Base-by-base conservation (phyloP, 768 basidiomycete genomes). In the Leucocoprinus birnbaumii region DNA sequence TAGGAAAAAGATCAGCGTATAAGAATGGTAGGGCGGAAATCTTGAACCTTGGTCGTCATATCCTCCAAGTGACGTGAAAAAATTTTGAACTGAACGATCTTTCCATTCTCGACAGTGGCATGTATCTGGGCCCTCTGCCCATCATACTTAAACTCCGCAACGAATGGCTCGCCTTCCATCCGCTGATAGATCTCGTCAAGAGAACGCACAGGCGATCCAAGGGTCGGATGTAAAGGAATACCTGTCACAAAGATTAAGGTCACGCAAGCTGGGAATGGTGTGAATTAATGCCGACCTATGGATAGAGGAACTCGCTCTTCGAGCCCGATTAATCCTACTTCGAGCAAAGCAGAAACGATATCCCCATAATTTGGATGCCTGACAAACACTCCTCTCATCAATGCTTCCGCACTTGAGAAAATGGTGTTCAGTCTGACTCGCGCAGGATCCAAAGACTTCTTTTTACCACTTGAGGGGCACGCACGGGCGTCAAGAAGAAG, bases 11-110 rank as follows among this genome's bases (percentile, higher is more conserved):
- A 49, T 53, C 48, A 24, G 53, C 26, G 19, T n/a, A n/a, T n/a
- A 42, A 7, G 31, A 4, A 10, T 18, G 10, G 50, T 18, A 24
- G 40, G 18, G 10, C n/a, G 1, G 3, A 3, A 19, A 34, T 11
- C 34, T 40, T 11, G 22, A 19, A 83, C 89, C 77, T 96, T 94
- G 57, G 84, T 82, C 1, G 91, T 94, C 94, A 94, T 94, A 63
- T 94, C 86, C 71, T 95, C 92, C 27, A 96, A 73, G 73, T 94
- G 91, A 52, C 93, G 84, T 56, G 89, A 91, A 72, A 96, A 96
- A 47, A 95, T 75, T 50, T 83, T 80, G 40, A 91, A 78, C 9
- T 60, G 62, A 26, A 64, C 51, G 10, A 64, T 61, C 27, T 65
- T 73, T 27, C 67, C 62, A 2, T 66, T 62, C 13, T 63, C 64